phyloP scores from a whole-genome alignment of 208 protist species.

The Lotmaria passim region DNA sequence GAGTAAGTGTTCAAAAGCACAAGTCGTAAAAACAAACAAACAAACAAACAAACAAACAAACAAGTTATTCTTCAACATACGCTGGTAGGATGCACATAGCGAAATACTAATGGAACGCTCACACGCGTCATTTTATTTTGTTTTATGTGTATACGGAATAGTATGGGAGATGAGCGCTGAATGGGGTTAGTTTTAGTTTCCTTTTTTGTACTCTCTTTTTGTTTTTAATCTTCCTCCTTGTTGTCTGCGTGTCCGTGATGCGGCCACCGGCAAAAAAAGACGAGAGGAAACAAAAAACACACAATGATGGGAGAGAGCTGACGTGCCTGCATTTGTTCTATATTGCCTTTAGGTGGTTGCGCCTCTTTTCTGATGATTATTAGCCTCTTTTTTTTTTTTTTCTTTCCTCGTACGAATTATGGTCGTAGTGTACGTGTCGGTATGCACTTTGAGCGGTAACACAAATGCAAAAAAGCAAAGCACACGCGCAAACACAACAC shows the following conservation, averaged over 20 bases:
- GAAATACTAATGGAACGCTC: not conserved
- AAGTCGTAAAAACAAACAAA: no score
- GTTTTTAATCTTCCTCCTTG: not conserved
- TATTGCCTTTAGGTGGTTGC: not conserved
- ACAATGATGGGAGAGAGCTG: not conserved
- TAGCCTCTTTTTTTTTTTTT: not conserved
- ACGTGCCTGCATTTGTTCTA: not conserved
- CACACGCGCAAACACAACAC: no score
- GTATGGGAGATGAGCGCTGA: not conserved
- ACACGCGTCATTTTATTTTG: not conserved
- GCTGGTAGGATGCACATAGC: not conserved
- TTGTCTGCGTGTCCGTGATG: not conserved
- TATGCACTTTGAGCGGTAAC: not conserved
- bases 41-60: constrained; percentile 18
- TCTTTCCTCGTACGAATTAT: not conserved
- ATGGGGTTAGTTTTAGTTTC: not conserved
- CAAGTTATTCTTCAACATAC: not conserved
- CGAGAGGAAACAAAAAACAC: not conserved
- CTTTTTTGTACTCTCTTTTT: not conserved
- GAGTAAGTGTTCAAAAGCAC: no score
- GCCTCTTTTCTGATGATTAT: no score
- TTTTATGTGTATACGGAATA: not conserved
- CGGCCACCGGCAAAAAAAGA: not conserved
- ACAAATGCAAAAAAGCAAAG: not conserved
- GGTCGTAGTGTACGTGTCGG: not conserved